phyloP scores from a whole-genome alignment of 768 basidiomycete species.

The Suillus occidentalis region DNA sequence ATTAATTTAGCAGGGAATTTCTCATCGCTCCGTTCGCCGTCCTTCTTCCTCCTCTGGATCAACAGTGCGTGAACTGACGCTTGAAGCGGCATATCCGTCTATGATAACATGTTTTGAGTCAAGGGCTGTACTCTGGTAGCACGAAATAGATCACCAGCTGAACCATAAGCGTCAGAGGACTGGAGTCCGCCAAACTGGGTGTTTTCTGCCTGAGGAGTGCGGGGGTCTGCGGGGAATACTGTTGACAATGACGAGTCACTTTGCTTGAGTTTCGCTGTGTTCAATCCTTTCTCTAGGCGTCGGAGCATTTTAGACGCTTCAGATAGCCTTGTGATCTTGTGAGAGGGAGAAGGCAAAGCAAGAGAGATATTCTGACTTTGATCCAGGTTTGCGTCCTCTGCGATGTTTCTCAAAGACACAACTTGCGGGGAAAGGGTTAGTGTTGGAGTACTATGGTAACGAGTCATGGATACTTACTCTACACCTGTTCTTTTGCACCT shows the following conservation, averaged over 20 bases:
- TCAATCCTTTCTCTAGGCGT: slow-evolving; percentile 80
- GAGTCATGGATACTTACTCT: slow-evolving; percentile 48
- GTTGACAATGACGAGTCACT: slow-evolving; percentile 33
- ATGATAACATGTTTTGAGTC: slow-evolving; percentile 5
- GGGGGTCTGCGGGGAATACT: slow-evolving; percentile 32
- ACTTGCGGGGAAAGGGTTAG: slow-evolving; percentile 36
- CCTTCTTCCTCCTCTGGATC: slow-evolving; percentile 66
- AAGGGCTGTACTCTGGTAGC: neutral
- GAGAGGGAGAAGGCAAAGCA: slow-evolving; percentile 2
- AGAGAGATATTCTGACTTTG: slow-evolving; percentile 57
- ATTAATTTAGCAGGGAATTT: slow-evolving; percentile 78
- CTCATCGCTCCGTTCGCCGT: slow-evolving; percentile 60
- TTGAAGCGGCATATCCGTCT: slow-evolving; percentile 20
- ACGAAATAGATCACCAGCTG: slow-evolving; percentile 21
- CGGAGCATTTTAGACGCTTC: slow-evolving; percentile 90
- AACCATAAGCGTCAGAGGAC: slow-evolving; percentile 29
- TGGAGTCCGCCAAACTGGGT: slow-evolving; percentile 31
- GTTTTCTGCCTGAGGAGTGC: slow-evolving; percentile 21
- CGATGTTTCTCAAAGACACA: slow-evolving; percentile 90
- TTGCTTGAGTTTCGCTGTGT: slow-evolving; percentile 74
- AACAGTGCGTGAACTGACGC: slow-evolving; percentile 23
- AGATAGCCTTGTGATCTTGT: slow-evolving; percentile 58
- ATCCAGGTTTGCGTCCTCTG: slow-evolving; percentile 84
- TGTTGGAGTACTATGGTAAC: slow-evolving; percentile 17
- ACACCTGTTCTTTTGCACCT: slow-evolving; percentile 80